Base-by-base conservation (phyloP, 2,329 filamentous ascomycete species). In the Ploettnerulaceae sp. region DNA sequence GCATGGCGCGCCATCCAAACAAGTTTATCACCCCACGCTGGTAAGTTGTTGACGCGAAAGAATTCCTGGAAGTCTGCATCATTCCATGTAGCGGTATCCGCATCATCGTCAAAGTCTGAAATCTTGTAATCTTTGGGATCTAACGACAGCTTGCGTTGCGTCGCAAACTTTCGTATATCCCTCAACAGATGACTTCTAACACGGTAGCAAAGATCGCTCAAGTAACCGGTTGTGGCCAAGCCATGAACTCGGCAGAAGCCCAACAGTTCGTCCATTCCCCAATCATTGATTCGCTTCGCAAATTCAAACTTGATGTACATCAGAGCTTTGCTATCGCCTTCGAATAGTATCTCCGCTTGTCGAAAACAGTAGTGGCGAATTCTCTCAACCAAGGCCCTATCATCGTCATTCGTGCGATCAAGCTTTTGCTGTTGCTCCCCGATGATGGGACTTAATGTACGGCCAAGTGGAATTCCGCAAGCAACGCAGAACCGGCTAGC, bases 1-100 rank as follows among this genome's bases (percentile, higher is more conserved):
- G 5, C 28, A 7, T 38, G 14, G n/a, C 43, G 34, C 21, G 36
- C 35, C 4, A 39, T 7, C 28, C 35, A 26, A 5, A 28, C 35
- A 4, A 21, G 17, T 7, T n/a, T n/a, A 8, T 39, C 21, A 3
- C 49, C 49, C 45, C 49, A 52, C 1, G 11, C 22, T 0, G 49
- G 49, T 2, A 52, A 29, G 7, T 41, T 45, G n/a, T 47, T 34
- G 2, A 21, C 28, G 28, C 25, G 28, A 24, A 47, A 51, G 31
- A 47, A 51, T 6, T 11, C 8, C 8, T 15, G 12, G 14, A 32
- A 48, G 5, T 42, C 20, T 2, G 22, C 17, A 3, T 20, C 9
- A 4, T 8, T 17, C 47, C 37, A 42, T 3, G 12, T 12, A 3
- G 18, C 14, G 4, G 41, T 15, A 9, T 51, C 40, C 9, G 11